phyloP scores from a whole-genome alignment of 306 rosid genomes.

The Arachis hypogaea region DNA sequence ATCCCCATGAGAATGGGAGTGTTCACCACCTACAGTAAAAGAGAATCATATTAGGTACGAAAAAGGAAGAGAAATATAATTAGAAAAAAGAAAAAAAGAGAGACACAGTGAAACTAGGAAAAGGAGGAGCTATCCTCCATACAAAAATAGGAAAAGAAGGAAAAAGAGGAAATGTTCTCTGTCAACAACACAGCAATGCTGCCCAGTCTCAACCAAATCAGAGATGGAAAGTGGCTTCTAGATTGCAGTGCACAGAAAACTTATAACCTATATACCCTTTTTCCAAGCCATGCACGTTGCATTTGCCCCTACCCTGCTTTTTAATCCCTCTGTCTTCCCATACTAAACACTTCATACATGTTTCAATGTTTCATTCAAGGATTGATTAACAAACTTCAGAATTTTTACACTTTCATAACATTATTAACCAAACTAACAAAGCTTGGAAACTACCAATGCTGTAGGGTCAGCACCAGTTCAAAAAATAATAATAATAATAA shows the following conservation, averaged over 20 bases:
- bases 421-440: not conserved
- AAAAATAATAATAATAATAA: not conserved
- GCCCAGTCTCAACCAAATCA: constrained; percentile 3
- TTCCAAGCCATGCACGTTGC: not conserved
- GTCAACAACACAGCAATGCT: constrained; percentile 13
- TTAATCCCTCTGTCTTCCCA: constrained; percentile 23
- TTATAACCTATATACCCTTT: not conserved
- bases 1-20: constrained; percentile 62
- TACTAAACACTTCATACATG: constrained; percentile 7
- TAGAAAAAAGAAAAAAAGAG: not conserved
- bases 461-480: not conserved
- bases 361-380: constrained; percentile 6
- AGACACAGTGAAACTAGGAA: constrained; percentile 5
- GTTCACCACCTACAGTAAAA: constrained; percentile 68
- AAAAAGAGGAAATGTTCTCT: constrained; percentile 16
- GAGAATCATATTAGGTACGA: constrained; percentile 13
- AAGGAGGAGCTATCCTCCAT: constrained; percentile 15
- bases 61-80: constrained; percentile 1
- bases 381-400: not conserved
- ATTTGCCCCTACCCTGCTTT: not conserved
- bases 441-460: not conserved
- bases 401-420: not conserved
- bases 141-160: not conserved
- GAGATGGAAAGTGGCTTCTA: constrained; percentile 9
- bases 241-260: constrained; percentile 18